Conservation (phyloP, 2,329 filamentous ascomycete genomes). For the Colletotrichum euphorbiae region DNA sequence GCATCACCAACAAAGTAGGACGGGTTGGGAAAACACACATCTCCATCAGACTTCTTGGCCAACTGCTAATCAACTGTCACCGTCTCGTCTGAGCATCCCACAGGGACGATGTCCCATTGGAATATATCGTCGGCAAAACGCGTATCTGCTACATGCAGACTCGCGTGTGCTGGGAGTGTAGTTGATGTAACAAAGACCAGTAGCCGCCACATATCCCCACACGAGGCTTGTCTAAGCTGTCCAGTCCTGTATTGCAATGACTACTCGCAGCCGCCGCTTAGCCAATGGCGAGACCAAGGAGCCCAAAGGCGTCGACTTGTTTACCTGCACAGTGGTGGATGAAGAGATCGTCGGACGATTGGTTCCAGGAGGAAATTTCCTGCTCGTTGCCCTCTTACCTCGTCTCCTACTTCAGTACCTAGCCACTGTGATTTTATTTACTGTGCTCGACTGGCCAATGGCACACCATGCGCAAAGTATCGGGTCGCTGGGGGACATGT, state of each 20-base stretch:
- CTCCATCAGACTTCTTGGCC: constrained; percentile 11
- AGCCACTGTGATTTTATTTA: constrained; percentile 35
- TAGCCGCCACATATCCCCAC: constrained; percentile 25
- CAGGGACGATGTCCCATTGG: background rate
- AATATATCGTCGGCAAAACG: background rate
- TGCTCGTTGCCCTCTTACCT: constrained; percentile 2
- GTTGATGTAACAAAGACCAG: constrained; percentile 31
- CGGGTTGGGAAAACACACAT: background rate
- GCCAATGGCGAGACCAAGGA: constrained; percentile 26
- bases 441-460: constrained; percentile 9
- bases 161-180: constrained; percentile 1
- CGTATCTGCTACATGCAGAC: constrained; percentile 25
- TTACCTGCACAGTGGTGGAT: constrained; percentile 36
- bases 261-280: constrained; percentile 30
- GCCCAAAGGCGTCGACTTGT: constrained; percentile 2
- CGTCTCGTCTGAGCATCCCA: constrained; percentile 12
- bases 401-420: constrained; percentile 21
- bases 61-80: background rate
- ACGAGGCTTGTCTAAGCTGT: constrained; percentile 38
- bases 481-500: constrained; percentile 11
- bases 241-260: constrained; percentile 33
- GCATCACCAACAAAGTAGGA: background rate
- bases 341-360: constrained; percentile 31
- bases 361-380: background rate
- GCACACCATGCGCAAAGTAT: constrained; percentile 13